A percentile compares a stretch with the other conserved stretches of the same genome.
phyloP scores from a whole-genome alignment of 495 filamentous ascomycete species.

The Podospora australis region DNA sequence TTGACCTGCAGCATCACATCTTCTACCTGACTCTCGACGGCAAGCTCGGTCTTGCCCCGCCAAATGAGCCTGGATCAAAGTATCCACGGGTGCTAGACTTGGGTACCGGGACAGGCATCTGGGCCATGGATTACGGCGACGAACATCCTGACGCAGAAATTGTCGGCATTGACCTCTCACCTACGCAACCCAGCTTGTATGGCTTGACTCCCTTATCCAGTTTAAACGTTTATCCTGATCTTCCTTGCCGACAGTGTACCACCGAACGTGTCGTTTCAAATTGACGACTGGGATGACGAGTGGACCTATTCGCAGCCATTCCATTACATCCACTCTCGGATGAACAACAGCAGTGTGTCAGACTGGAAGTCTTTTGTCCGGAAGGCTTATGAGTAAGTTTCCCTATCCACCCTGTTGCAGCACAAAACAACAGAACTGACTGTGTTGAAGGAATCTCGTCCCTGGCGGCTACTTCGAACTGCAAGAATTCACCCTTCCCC shows the following conservation, averaged over 20 bases:
- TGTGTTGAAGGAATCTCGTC: no score
- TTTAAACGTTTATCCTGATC: not conserved
- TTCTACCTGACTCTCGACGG: slow-evolving; percentile 6
- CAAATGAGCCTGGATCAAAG: not conserved
- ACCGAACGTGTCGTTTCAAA: slow-evolving; percentile 49
- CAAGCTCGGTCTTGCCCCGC: slow-evolving; percentile 1
- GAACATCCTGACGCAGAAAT: slow-evolving; percentile 24
- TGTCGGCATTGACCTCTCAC: slow-evolving; percentile 44
- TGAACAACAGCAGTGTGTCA: slow-evolving; percentile 39
- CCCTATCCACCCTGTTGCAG: no score
- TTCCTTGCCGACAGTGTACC: slow-evolving; percentile 27
- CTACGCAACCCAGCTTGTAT: slow-evolving; percentile 24
- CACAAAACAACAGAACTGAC: no score
- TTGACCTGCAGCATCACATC: slow-evolving; percentile 15
- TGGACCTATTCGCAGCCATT: slow-evolving; percentile 30
- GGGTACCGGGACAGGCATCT: slow-evolving; percentile 44
- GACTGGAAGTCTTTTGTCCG: slow-evolving; percentile 39
- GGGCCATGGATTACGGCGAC: slow-evolving; percentile 46
- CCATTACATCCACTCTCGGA: slow-evolving; percentile 29
- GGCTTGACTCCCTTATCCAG: not conserved
- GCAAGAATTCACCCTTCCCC: slow-evolving; percentile 14
- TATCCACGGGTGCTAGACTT: slow-evolving; percentile 45
- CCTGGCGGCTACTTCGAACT: slow-evolving; percentile 24
- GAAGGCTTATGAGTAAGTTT: slow-evolving; percentile 9
- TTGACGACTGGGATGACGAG: slow-evolving; percentile 48